Conservation (phyloP, 768 basidiomycete species). For the Suillus weaverae region DNA sequence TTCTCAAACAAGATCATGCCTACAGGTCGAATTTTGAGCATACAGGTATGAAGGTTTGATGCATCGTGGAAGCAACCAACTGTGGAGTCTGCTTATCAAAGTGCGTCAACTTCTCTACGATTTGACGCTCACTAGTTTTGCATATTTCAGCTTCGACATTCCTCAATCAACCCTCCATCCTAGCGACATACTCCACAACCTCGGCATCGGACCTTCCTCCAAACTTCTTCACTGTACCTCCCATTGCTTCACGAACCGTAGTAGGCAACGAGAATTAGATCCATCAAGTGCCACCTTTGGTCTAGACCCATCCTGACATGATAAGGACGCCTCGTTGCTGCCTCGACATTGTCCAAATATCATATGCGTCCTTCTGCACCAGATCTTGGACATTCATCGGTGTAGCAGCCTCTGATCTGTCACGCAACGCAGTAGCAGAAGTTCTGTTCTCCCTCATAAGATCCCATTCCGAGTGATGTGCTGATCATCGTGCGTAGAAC, state of each 20-base stretch:
- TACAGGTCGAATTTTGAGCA: background rate
- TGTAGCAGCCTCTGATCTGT: slow-evolving; percentile 64
- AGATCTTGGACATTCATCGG: slow-evolving; percentile 89
- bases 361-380: slow-evolving; percentile 62
- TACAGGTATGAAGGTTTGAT: background rate
- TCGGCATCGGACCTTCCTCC: slow-evolving; percentile 55
- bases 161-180: slow-evolving; percentile 71
- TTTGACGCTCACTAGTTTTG: background rate
- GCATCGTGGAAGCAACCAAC: background rate
- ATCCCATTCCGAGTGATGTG: slow-evolving; percentile 72
- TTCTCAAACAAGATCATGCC: background rate
- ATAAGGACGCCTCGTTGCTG: slow-evolving; percentile 65
- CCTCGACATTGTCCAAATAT: slow-evolving; percentile 68
- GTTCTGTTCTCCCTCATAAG: slow-evolving; percentile 36
- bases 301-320: slow-evolving; percentile 75
- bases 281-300: slow-evolving; percentile 9
- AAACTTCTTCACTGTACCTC: slow-evolving; percentile 44
- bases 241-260: slow-evolving; percentile 73
- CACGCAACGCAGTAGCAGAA: slow-evolving; percentile 66
- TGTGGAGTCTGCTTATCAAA: background rate
- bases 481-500: slow-evolving; percentile 57
- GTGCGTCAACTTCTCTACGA: background rate
- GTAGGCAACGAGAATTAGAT: slow-evolving; percentile 62
- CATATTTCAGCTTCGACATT: slow-evolving; percentile 69
- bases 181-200: slow-evolving; percentile 58